Evolutionary conservation across 345 rosid species (phyloP).

Genomic region (Melaleuca quinquenervia): DNA sequence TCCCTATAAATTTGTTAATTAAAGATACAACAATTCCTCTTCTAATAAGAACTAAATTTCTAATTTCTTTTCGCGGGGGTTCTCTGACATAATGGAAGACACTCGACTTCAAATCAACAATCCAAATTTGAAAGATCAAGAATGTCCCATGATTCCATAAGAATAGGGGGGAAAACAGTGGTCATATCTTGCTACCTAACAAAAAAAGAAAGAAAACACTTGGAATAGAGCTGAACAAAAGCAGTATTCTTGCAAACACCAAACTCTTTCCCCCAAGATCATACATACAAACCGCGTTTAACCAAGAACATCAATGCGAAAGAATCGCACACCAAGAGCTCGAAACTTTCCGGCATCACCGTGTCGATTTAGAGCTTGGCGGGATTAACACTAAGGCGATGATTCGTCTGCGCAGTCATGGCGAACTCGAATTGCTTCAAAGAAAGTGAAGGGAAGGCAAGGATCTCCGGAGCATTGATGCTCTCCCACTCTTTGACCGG

Average conservation of each 20-base stretch:
- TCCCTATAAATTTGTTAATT: background rate
- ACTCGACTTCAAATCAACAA: background rate
- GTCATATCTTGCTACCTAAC: background rate
- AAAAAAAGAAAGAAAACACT: background rate
- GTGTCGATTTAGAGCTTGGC: background rate
- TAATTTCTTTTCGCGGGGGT: background rate
- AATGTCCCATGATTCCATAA: background rate
- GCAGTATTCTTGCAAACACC: background rate
- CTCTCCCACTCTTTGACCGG: constrained; percentile 15
- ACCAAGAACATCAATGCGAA: background rate
- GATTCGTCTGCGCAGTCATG: constrained; percentile 7
- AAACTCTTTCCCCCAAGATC: background rate
- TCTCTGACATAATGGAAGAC: background rate
- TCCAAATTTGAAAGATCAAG: background rate
- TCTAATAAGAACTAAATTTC: background rate
- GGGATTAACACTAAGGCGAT: background rate
- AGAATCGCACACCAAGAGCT: background rate
- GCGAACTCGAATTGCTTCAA: constrained; percentile 11
- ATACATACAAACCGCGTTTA: background rate
- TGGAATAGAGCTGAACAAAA: background rate
- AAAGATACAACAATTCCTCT: background rate
- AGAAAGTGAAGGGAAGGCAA: constrained; percentile 10
- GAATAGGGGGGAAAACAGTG: background rate
- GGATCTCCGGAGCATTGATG: constrained; percentile 6
- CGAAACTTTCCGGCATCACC: background rate